Base-by-base conservation (phyloP, 2,329 filamentous ascomycete species). In the Ascochyta fabae region DNA sequence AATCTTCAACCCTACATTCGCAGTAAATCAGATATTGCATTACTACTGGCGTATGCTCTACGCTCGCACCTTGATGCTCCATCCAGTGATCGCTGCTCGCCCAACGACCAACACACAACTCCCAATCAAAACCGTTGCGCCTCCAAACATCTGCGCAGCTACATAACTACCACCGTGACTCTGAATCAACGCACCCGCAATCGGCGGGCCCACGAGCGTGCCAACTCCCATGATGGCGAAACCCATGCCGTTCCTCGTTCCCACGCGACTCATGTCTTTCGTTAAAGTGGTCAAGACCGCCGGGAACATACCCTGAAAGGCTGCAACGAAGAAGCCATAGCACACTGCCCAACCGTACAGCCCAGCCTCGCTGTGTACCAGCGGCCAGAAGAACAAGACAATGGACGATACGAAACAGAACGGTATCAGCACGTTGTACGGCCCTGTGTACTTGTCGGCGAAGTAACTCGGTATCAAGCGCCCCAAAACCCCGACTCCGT, bases 301-400 rank as follows among this genome's bases (percentile, higher is more conserved):
- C 0, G 77, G 78, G 52, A 80, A 82, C 10, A 82, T 64, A 4
- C 77, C 75, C 53, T 82, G 79, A 10, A 80, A 75, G 0, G 76
- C 79, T 0, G 77, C 78, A 1, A 73, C 73, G 6, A 78, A 76
- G 40, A 79, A 71, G 0, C 80, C 80, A 49, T 81, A 81, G 9
- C 79, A 63, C 1, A 78, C 72, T 0, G 78, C 75, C 61, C 80
- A 83, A 0, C 69, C 75, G 52, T 78, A 80, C 0, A 83, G 58
- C 0, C 75, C 73, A 7, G 64, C 59, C 9, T 66, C 51, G 3
- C 66, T 71, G 8, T 69, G 57, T 1, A 88, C 83, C 0, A 78
- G 80, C 2, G 80, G 79, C 86, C 87, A 89, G 48, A 78, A 79
- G 61, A 81, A 86, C 31, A 85, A 71, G 54, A 84, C 73, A 13